Evolutionary conservation across 495 filamentous ascomycete genomes (phyloP), one percentile per base, ranked within the genome.

Genomic region (Massariosphaeria phaeospora): DNA sequence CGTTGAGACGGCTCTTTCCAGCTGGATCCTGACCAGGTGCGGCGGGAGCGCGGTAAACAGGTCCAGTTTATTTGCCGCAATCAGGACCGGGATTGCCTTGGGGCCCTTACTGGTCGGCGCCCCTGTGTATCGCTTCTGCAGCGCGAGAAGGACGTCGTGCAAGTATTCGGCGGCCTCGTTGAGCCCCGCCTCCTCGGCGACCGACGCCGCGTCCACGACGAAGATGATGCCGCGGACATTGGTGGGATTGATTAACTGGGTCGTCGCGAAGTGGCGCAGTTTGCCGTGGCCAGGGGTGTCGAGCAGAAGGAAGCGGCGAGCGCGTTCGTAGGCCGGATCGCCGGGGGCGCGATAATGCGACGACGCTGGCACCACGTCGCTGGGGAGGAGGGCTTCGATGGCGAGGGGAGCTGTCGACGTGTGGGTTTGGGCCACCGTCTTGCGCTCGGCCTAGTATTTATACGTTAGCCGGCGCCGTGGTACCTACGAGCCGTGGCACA

Each of bases 261-360:
- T 18, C 31, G 63, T 34, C 11, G 69, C 68, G 36, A 65, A 64
- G 55, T 78, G 75, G 41, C 93, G 88, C 7, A 96, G 81, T 67
- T 98, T 98, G 45, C 89, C 90, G 75, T 96, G 93, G 48, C 91
- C 91, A 1, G 91, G 91, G 3, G 93, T 96, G 73, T 98, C 91
- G 64, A 81, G 70, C 23, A 96, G 71, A 42, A 86, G 76, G 70
- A 96, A 91, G 45, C 78, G 81, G 55, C 83, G 78, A 55, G 79
- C 76, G n/a, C 79, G 70, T 47, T 78, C 73, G 44, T 83, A 69
- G 12, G 84, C 79, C 9, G 85, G 79, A 63, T 91, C 86, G 61
- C 85, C 80, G 27, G 69, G 66, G 15, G 83, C 87, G 55, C 86
- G 81, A 68, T 84, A 91, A 48, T 79, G 79, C 52, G 83, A 80